A percentile compares a stretch with the other conserved stretches of the same genome.
Conservation (phyloP, 768 basidiomycete species). For the Rubroboletus satanas region DNA sequence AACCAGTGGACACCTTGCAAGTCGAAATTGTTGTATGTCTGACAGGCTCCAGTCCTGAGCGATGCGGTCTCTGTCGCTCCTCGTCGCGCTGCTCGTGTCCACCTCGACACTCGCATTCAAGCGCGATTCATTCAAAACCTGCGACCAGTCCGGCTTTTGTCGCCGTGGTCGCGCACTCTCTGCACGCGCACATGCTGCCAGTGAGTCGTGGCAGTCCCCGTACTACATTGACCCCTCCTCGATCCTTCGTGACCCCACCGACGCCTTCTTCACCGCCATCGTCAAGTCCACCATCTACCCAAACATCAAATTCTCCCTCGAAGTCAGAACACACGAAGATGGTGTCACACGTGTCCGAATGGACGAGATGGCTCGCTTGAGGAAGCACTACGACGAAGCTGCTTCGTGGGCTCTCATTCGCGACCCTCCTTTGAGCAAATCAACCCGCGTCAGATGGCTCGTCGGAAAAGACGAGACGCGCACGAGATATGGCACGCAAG, state of each 20-base stretch:
- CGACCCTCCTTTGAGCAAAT: constrained; percentile 60
- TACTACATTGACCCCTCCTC: constrained; percentile 74
- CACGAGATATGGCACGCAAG: constrained; percentile 62
- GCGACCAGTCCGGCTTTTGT: constrained; percentile 93
- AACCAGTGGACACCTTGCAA: background rate
- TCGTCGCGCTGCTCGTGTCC: constrained; percentile 33
- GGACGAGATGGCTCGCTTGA: constrained; percentile 78
- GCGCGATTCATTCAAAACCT: constrained; percentile 88
- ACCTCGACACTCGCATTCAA: constrained; percentile 56
- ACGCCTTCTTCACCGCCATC: constrained; percentile 66
- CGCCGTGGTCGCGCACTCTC: constrained; percentile 84
- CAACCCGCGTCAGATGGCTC: constrained; percentile 52
- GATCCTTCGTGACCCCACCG: constrained; percentile 41
- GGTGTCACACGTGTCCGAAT: constrained; percentile 89
- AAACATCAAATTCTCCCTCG: constrained; percentile 73
- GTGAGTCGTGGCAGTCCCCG: constrained; percentile 73
- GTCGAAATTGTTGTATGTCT: too few species aligned
- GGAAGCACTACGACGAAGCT: constrained; percentile 89
- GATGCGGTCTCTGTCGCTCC: constrained; percentile 22
- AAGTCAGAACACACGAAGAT: constrained; percentile 80
- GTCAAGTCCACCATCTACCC: constrained; percentile 83
- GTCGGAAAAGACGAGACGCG: constrained; percentile 60
- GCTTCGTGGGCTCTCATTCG: constrained; percentile 81
- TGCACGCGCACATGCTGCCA: constrained; percentile 57
- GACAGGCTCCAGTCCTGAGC: too few species aligned